Percentiles rank a stretch among this genome's conserved stretches.
These are phyloP conservation scores for Ilyonectria sp. DNA, from an alignment of 2,329 filamentous ascomycete species.

Conservation along the genomic window DNA sequence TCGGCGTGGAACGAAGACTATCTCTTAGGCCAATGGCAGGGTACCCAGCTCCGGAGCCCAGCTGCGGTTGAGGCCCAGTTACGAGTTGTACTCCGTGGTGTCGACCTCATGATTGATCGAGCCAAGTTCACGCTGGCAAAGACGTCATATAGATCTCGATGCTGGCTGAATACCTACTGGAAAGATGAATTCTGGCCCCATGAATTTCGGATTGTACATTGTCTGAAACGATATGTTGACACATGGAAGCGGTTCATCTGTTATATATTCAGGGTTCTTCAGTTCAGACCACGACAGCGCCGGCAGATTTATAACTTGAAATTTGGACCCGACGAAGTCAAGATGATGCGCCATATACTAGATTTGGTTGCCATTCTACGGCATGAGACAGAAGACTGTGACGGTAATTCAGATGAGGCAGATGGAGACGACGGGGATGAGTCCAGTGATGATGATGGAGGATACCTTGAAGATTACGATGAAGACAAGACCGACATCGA, in stretches of 20 bases:
- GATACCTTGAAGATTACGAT: neutral
- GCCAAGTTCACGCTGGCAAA: neutral
- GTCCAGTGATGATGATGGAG: neutral
- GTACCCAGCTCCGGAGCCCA: conserved; percentile 1
- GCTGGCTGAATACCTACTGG: neutral
- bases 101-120: neutral
- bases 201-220: neutral
- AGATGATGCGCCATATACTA: neutral
- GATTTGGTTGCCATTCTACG: neutral
- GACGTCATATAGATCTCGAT: neutral
- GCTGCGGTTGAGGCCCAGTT: neutral
- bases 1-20: conserved; percentile 6
- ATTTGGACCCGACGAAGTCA: neutral
- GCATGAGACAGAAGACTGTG: neutral
- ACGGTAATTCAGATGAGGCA: neutral
- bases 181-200: neutral
- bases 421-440: neutral
- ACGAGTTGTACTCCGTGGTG: neutral
- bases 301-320: neutral
- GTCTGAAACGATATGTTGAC: neutral
- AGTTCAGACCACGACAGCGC: neutral
- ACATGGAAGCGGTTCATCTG: neutral
- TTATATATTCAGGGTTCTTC: neutral
- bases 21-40: conserved; percentile 1
- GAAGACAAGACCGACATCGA: no score